Evolutionary conservation across 2,329 filamentous ascomycete species (phyloP).

Genomic region (Penicillium sumatraense): DNA sequence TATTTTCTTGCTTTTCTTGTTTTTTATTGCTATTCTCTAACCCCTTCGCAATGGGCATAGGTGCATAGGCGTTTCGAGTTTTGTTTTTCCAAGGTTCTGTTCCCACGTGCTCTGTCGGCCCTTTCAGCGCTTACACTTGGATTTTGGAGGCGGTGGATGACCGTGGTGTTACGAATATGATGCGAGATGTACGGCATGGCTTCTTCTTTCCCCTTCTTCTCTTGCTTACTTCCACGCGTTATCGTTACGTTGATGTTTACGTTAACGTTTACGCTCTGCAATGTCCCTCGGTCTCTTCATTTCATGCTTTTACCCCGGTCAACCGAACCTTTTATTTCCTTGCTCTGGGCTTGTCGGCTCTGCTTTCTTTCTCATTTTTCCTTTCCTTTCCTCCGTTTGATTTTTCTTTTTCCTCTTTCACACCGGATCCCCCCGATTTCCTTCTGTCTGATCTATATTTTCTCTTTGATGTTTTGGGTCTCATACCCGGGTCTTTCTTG

Average conservation of each 20-base stretch:
- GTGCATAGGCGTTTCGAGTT: constrained; percentile 30
- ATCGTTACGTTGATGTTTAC: neutral
- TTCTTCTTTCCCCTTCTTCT: neutral
- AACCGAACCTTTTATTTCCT: neutral
- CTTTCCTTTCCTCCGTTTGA: neutral
- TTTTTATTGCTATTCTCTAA: constrained; percentile 21
- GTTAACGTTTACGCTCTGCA: neutral
- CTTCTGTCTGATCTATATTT: constrained; percentile 23
- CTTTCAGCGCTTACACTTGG: constrained; percentile 31
- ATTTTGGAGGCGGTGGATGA: constrained; percentile 26
- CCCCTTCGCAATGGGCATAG: constrained; percentile 25
- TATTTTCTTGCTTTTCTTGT: constrained; percentile 11
- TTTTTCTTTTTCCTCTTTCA: constrained; percentile 18
- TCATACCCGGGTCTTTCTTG: constrained; percentile 28
- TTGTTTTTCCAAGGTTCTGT: constrained; percentile 16
- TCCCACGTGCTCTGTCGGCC: constrained; percentile 22
- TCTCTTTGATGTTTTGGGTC: constrained; percentile 20
- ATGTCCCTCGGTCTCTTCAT: neutral
- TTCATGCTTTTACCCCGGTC: neutral
- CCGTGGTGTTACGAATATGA: constrained; percentile 39
- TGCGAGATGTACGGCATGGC: constrained; percentile 38
- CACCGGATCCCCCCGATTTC: constrained; percentile 16
- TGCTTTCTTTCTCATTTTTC: constrained; percentile 6
- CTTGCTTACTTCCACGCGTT: too few species aligned
- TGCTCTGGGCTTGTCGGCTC: neutral